Evolutionary conservation across 2,329 filamentous ascomycete species (phyloP).

Genomic region (Sarocladium brachiariae): DNA sequence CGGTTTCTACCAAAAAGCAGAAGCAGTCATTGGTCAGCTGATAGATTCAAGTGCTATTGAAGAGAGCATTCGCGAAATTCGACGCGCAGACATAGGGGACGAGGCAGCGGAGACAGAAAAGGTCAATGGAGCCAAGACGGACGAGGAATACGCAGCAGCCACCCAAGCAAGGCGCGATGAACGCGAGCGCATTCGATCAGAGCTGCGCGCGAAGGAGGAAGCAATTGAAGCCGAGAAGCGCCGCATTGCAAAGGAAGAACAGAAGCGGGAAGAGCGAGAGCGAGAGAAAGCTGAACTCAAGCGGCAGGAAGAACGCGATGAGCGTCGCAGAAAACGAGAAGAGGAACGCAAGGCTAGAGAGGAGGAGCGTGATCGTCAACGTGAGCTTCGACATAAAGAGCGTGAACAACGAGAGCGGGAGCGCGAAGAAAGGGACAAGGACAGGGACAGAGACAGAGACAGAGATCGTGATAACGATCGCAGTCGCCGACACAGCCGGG

Average conservation of each 20-base stretch:
- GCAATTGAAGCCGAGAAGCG: slow-evolving; percentile 57
- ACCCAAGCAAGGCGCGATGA: slow-evolving; percentile 53
- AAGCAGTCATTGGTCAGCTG: slow-evolving; percentile 58
- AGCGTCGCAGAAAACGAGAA: slow-evolving; percentile 43
- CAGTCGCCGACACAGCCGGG: slow-evolving; percentile 31
- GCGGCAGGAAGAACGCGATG: slow-evolving; percentile 43
- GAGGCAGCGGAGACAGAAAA: slow-evolving; percentile 62
- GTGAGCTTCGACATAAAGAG: slow-evolving; percentile 33
- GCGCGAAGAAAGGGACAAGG: slow-evolving; percentile 24
- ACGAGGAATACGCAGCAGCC: slow-evolving; percentile 66
- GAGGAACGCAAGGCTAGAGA: slow-evolving; percentile 51
- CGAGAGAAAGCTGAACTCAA: slow-evolving; percentile 42
- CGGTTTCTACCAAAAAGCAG: slow-evolving; percentile 66
- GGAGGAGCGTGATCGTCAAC: slow-evolving; percentile 32
- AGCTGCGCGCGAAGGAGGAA: slow-evolving; percentile 51
- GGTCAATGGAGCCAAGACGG: slow-evolving; percentile 60
- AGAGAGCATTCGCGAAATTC: slow-evolving; percentile 59
- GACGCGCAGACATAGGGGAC: slow-evolving; percentile 60
- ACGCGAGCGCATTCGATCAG: slow-evolving; percentile 54
- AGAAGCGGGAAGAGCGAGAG: slow-evolving; percentile 41
- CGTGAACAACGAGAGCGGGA: slow-evolving; percentile 31
- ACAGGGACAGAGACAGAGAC: slow-evolving; percentile 24
- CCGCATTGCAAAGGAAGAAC: slow-evolving; percentile 50
- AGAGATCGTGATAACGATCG: slow-evolving; percentile 28
- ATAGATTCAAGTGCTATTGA: slow-evolving; percentile 65